These are phyloP conservation scores for Acmispon strigosus DNA, from an alignment of 306 rosid species.

Conservation along the genomic window DNA sequence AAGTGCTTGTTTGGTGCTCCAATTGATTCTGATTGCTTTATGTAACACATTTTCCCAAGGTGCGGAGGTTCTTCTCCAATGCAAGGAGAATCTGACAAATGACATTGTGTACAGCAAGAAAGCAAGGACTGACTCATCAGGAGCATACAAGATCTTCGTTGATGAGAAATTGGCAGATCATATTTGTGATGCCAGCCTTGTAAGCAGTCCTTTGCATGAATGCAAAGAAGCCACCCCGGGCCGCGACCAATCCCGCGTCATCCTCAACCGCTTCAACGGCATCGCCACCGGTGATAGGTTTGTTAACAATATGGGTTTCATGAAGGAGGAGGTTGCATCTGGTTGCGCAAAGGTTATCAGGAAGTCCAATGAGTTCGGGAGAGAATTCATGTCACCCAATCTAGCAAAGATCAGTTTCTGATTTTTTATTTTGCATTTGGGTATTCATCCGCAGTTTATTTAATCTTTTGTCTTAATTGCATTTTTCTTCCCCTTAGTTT, in stretches of 20 bases:
- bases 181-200: conserved; percentile 45
- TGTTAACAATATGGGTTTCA: conserved; percentile 55
- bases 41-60: conserved; percentile 23
- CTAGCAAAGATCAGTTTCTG: no score
- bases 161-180: conserved; percentile 43
- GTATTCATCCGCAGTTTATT: no score
- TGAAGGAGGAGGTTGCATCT: conserved; percentile 26
- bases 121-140: conserved; percentile 45
- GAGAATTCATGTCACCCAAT: no score
- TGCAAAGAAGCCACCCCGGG: conserved; percentile 44
- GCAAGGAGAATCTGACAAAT: conserved; percentile 40
- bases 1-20: no score
- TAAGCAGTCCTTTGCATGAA: conserved; percentile 47
- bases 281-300: conserved; percentile 39
- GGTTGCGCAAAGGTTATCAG: conserved; percentile 42
- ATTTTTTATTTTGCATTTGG: no score
- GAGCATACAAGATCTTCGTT: conserved; percentile 41
- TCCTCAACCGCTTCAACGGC: conserved; percentile 61
- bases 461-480: no score
- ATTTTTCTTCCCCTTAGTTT: no score
- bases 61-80: conserved; percentile 57
- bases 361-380: not conserved
- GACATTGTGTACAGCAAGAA: conserved; percentile 32
- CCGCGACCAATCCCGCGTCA: conserved; percentile 60
- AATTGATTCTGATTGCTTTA: no score